Evolutionary conservation across 371 early-diverging fungal species (phyloP).

Genomic region (Circinella umbellata): DNA sequence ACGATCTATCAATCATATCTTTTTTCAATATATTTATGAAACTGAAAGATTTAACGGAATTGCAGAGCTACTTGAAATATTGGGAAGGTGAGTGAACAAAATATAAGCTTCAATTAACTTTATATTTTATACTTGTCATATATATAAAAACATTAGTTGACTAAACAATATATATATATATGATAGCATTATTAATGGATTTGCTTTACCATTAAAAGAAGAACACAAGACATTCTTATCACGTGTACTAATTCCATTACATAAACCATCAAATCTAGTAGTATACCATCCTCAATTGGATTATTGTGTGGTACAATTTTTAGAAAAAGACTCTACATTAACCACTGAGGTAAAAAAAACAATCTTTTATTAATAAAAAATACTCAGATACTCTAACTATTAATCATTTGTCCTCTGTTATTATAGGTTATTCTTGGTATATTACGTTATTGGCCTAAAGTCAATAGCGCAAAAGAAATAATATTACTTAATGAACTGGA

Average conservation of each 20-base stretch:
- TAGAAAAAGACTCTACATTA: conserved; percentile 94
- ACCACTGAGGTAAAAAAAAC: conserved; percentile 72
- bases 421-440: conserved; percentile 80
- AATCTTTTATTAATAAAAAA: too few relatives aligned
- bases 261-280: conserved; percentile 89
- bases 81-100: too few relatives aligned
- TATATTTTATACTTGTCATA: background rate
- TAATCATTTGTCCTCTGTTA: too few relatives aligned
- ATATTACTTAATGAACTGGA: conserved; percentile 98
- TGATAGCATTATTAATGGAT: conserved; percentile 95
- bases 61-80: conserved; percentile 95
- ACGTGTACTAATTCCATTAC: conserved; percentile 90
- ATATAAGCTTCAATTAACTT: background rate
- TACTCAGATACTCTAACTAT: too few relatives aligned
- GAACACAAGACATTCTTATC: conserved; percentile 96
- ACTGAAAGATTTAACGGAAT: conserved; percentile 95
- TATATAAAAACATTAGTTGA: background rate
- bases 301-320: conserved; percentile 97
- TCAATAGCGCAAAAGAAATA: conserved; percentile 97
- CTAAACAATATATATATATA: too few relatives aligned
- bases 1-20: conserved; percentile 95
- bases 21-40: conserved; percentile 97
- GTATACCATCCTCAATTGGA: conserved; percentile 95
- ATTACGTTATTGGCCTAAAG: conserved; percentile 96
- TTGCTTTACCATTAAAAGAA: conserved; percentile 95